Evolutionary conservation across 148 eudicot genomes (phyloP).

Genomic region (Persicaria tinctoria): DNA sequence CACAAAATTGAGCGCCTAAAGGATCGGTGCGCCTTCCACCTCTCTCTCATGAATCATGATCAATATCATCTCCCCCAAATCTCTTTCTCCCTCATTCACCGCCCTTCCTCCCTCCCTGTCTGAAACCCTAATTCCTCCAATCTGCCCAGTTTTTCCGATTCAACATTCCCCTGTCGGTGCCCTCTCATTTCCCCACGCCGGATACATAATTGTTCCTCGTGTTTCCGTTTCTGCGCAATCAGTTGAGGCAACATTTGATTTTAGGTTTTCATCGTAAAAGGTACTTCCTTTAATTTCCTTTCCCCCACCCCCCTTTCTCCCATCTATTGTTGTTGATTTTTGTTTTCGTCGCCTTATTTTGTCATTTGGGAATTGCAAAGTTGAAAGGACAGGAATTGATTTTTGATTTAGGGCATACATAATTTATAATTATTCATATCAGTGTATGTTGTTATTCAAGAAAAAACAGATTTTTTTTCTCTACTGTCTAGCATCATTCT

Average conservation of each 20-base stretch:
- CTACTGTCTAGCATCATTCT: too few relatives aligned
- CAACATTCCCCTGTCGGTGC: neutral
- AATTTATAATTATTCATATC: too few relatives aligned
- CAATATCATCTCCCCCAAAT: neutral
- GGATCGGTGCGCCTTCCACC: slow-evolving; percentile 18
- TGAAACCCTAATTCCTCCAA: slow-evolving; percentile 2
- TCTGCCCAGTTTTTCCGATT: neutral
- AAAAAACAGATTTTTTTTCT: too few relatives aligned
- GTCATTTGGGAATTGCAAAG: neutral
- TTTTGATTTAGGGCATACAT: too few relatives aligned
- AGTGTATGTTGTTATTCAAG: too few relatives aligned
- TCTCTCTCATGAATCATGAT: neutral
- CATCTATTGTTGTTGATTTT: neutral
- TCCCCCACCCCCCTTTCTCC: neutral
- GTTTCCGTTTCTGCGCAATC: neutral
- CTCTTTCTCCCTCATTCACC: neutral
- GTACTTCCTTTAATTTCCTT: neutral
- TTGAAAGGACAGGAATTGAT: too few relatives aligned
- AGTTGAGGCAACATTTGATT: neutral
- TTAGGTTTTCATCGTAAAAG: neutral
- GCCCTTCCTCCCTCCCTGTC: neutral
- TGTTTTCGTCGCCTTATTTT: neutral
- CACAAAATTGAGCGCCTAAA: slow-evolving; percentile 10
- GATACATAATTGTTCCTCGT: neutral
- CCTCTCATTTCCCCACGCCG: neutral